Percentiles rank a stretch among this genome's conserved stretches.
Evolutionary conservation across 2,329 filamentous ascomycete species (phyloP).

Genomic region (Fusarium goolgardi): DNA sequence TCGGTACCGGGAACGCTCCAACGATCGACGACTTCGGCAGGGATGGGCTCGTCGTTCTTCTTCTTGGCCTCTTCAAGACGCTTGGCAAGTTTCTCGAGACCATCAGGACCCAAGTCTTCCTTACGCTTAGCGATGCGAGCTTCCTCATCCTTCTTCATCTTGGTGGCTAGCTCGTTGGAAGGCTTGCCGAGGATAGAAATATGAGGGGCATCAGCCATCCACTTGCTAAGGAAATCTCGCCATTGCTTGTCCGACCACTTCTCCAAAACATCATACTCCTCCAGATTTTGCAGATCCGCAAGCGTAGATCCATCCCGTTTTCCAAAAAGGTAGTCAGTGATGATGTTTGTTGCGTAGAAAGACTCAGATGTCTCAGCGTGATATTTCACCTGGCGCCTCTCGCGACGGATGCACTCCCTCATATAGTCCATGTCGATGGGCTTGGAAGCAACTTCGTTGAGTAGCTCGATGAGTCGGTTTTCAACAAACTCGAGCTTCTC

Average conservation of each 20-base stretch:
- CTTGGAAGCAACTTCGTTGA: constrained; percentile 82
- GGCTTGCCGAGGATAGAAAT: constrained; percentile 90
- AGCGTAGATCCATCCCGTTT: constrained; percentile 83
- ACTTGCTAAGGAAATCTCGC: constrained; percentile 83
- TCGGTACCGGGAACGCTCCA: constrained; percentile 87
- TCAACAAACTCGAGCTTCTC: constrained; percentile 87
- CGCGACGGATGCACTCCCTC: constrained; percentile 84
- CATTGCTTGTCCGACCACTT: constrained; percentile 87
- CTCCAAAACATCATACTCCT: constrained; percentile 75
- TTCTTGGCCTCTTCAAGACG: constrained; percentile 85
- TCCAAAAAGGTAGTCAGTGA: constrained; percentile 92
- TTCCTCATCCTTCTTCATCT: constrained; percentile 84
- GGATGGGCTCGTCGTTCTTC: constrained; percentile 90
- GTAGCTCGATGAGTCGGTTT: constrained; percentile 83
- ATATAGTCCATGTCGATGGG: constrained; percentile 92
- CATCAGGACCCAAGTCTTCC: constrained; percentile 81
- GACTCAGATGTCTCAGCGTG: constrained; percentile 83
- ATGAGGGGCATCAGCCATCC: constrained; percentile 86
- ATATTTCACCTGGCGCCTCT: constrained; percentile 84
- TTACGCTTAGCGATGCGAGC: constrained; percentile 82
- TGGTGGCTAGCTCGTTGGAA: constrained; percentile 80
- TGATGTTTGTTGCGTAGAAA: constrained; percentile 86
- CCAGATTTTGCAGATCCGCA: constrained; percentile 65
- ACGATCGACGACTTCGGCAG: constrained; percentile 79
- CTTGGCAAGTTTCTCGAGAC: constrained; percentile 78